Evolutionary conservation across 2,329 filamentous ascomycete species (phyloP), one percentile per base, ranked within the genome.

Genomic region (Penicillium thymicola): DNA sequence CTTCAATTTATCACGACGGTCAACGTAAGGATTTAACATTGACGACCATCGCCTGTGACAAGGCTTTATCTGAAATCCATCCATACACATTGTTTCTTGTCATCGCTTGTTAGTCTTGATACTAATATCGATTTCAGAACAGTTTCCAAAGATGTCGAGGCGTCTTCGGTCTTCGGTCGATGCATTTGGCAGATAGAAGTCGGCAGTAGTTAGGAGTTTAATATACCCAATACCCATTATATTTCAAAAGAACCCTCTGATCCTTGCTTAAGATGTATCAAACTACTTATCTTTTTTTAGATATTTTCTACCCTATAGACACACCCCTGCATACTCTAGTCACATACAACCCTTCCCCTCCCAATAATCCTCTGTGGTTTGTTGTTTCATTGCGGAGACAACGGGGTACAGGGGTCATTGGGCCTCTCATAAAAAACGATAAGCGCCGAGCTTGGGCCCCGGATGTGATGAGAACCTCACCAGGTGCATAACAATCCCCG

Each of bases 41-140:
- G 88, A 90, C 89, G 88, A 90, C 79, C 86, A 79, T 77, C 65
- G 86, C 87, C 87, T 85, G 79, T 89, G 87, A 90, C 87, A 86
- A 79, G 87, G 87, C 86, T 66, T 60, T 64, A 75, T 73, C 72
- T 75, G 70, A 72, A 59, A 50, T 41, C 44, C 48, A 38, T 52
- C 57, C 28, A 10, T 38, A 36, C 51, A 21, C 28, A 55, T 52
- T 59, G 25, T 28, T 45, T 54, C 46, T 44, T 51, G 48, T 51
- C 47, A 61, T 64, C 53, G 58, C 50, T 55, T 63, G 34, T 55
- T 51, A 52, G 37, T 43, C n/a, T 41, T 50, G 37, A 48, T 37
- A 57, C 62, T 67, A 61, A 68, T 55, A 50, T 59, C 54, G 58
- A 54, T 54, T 57, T 47, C 18, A 65, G 18, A 37, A 46, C 21